Evolutionary conservation across 768 basidiomycete species (phyloP), one percentile per base, ranked within the genome.

Genomic region (Dictyophora rubrovolvata): DNA sequence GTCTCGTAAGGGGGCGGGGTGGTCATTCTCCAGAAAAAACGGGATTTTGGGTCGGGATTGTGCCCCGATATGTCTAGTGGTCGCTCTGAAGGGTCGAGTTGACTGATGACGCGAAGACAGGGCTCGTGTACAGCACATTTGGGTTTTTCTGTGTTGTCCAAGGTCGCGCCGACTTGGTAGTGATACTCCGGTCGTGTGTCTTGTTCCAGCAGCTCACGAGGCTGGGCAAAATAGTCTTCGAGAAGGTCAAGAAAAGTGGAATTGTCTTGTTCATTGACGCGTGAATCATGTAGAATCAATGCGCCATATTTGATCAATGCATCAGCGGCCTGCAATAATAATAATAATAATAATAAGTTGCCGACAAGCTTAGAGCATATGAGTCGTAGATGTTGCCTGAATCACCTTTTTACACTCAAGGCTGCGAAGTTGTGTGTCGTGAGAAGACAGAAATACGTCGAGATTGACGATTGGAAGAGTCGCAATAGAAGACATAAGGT

Each of bases 61-160:
- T 90, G 87, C 6, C 77, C 86, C 23, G 77, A 75, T 59, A 89
- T 84, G 69, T 98, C 94, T 54, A 98, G 70, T 7, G 94, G 94
- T 33, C 94, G 73, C 66, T 98, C 90, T 0, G 78, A 71, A 2
- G 85, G 84, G 42, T 88, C 88, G 21, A 98, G 76, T 2, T 74
- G 74, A 54, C 81, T 80, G 63, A 97, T 97, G 60, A 97, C 77
- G 46, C 76, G 75, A 47, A 90, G 77, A 68, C 94, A 98, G 11
- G 88, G 83, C 52, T 88, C 85, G 66, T 93, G 81, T 10, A 82
- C 84, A 4, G 89, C 87, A 69, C 89, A 92, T 69, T 83, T 89
- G 37, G 87, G 87, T 66, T 90, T 92, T 73, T 96, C 94, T 1
- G 93, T 97, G 70, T 94, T 93, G 72, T 94, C 92, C n/a, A 95